Conservation (phyloP, 225 moss, liverwort and hornwort species). For the Pseudoscleropodium purum region DNA sequence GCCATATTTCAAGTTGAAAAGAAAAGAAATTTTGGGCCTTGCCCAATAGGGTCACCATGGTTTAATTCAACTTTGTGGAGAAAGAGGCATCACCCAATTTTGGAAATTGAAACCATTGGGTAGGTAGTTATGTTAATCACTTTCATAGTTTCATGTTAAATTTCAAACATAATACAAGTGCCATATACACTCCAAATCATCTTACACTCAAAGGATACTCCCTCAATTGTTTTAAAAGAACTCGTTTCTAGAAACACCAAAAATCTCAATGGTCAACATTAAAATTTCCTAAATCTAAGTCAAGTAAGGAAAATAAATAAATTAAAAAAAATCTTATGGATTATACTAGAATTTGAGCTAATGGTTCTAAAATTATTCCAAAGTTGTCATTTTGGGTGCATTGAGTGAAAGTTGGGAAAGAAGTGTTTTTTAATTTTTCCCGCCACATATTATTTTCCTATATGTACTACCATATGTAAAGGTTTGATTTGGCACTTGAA, state of each 20-base stretch:
- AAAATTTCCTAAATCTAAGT: background rate
- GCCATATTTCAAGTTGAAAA: background rate
- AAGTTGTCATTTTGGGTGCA: background rate
- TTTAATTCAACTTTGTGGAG: background rate
- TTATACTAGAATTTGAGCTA: background rate
- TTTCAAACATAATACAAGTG: background rate
- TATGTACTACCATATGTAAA: background rate
- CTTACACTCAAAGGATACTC: accelerated
- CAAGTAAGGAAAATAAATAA: background rate
- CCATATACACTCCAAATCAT: background rate
- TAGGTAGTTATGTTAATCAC: background rate
- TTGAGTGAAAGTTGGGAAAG: background rate
- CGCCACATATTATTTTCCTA: accelerated
- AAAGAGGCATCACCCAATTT: background rate
- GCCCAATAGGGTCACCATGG: accelerated
- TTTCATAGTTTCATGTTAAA: background rate
- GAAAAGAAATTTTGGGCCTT: background rate
- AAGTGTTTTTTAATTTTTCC: background rate
- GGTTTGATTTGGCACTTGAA: too few species aligned
- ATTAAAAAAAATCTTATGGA: background rate
- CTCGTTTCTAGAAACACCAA: background rate
- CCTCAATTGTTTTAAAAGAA: background rate
- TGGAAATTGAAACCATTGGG: too few species aligned
- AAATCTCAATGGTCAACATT: background rate
- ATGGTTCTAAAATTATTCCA: background rate